Base-by-base conservation (phyloP, 176 grass and related monocot genomes). In the Carex parvula region DNA sequence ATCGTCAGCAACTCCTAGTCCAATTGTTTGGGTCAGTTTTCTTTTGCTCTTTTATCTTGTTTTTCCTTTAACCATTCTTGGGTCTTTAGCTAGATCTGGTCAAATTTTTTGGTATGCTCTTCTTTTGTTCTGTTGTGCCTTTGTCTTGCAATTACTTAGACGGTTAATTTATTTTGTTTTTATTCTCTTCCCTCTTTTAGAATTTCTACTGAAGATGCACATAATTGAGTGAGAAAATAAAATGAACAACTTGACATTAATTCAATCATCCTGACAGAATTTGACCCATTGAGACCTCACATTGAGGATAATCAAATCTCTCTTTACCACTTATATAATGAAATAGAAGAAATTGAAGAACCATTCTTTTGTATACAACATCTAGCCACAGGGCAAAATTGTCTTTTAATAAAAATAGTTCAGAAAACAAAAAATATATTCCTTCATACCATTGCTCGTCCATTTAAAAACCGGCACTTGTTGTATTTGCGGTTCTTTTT, bases 1-100 rank as follows among this genome's bases (percentile, higher is more conserved):
- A 61, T 78, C 89, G 13, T 92, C 91, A 1, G 70, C 41, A 50
- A 75, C 84, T 41, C 72, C 85, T 48, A 86, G 87, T 32, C 88
- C 91, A 90, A 85, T 89, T 62, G 93, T 99, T 84, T 96, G 82
- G 97, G 97, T 99, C 65, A 89, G 88, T 94, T 64, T 79, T 75
- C 44, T 2, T 16, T 67, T 79, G 30, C 24, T 83, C 33, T 83
- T 83, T 81, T 37, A 5, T 63, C 13, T 37, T 50, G 82, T 35
- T 89, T 21, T 39, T 64, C 22, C 48, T 56, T 32, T 16, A 24
- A 57, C 24, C 21, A 54, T 55, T 77, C 0, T 56, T 15, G 22
- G 73, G 10, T 15, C 48, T 90, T 8, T 81, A 85, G 39, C 22
- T 82, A 17, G 79, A 76, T 54, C 71, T 6, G 46, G 21, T 76